Conservation (phyloP, 148 eudicot species). For the Cornus kousa region DNA sequence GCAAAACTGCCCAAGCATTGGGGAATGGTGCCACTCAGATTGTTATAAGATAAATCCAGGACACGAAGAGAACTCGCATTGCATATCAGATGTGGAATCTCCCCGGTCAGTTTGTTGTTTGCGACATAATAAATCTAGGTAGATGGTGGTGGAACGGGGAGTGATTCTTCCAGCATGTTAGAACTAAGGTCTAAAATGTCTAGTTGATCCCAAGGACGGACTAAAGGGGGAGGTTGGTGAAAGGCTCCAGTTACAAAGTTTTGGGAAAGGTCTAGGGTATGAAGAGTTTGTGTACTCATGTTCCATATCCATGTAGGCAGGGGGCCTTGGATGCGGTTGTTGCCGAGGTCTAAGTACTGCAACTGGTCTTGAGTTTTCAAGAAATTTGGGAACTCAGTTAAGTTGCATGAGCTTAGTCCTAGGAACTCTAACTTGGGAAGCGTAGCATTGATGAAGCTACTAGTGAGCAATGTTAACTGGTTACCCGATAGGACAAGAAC, state of each 20-base stretch:
- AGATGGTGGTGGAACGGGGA: slow-evolving; percentile 9
- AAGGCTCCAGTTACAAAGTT: too few relatives aligned
- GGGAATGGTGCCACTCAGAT: slow-evolving; percentile 28
- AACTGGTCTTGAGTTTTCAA: background rate
- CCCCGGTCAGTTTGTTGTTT: slow-evolving; percentile 19
- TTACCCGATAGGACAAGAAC: background rate
- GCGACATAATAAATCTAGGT: slow-evolving; percentile 3
- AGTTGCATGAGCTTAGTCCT: slow-evolving; percentile 19
- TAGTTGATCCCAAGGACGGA: too few relatives aligned
- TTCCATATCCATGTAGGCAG: slow-evolving; percentile 28
- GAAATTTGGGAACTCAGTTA: slow-evolving; percentile 16
- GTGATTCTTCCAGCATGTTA: too few relatives aligned
- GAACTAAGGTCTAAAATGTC: too few relatives aligned
- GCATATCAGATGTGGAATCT: slow-evolving; percentile 22
- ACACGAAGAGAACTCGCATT: slow-evolving; percentile 9
- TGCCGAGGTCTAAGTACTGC: background rate
- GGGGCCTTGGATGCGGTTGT: background rate
- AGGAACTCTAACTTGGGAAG: background rate
- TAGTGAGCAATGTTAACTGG: background rate
- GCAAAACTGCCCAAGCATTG: slow-evolving; percentile 16
- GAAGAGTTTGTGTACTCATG: slow-evolving; percentile 9
- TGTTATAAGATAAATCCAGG: slow-evolving; percentile 37
- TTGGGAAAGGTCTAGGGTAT: background rate
- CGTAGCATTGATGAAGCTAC: background rate
- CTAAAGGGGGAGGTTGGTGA: too few relatives aligned